Percentiles rank a stretch among this genome's conserved stretches.
Conservation (phyloP, 306 rosid species). For the Medicago arabica region DNA sequence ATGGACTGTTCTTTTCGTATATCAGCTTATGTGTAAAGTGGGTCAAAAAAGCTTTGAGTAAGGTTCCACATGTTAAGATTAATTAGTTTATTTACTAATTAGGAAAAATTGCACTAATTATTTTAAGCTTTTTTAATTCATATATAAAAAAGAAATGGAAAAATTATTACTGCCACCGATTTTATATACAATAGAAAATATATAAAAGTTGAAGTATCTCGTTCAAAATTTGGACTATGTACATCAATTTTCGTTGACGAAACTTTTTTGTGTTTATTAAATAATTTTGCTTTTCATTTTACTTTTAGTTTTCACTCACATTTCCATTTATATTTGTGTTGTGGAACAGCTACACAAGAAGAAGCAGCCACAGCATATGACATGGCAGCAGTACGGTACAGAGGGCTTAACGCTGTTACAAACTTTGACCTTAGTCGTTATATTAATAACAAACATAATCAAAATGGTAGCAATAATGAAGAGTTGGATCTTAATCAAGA, state of each 20-base stretch:
- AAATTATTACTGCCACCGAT: no score
- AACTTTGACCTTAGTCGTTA: slow-evolving; percentile 91
- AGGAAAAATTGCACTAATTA: no score
- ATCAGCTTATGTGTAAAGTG: not conserved
- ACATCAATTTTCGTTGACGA: no score
- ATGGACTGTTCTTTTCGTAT: not conserved
- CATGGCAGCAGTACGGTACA: slow-evolving; percentile 83
- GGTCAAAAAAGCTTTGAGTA: no score
- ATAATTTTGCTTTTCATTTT: not conserved
- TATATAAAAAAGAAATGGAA: no score
- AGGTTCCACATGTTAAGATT: not conserved
- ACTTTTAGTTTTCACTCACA: slow-evolving; percentile 3
- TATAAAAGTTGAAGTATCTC: no score
- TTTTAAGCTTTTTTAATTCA: no score
- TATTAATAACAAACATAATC: slow-evolving; percentile 16
- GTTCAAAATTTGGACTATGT: no score
- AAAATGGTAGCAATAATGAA: slow-evolving; percentile 23
- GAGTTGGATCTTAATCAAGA: slow-evolving; percentile 39
- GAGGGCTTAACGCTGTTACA: slow-evolving; percentile 93
- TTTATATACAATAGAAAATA: no score
- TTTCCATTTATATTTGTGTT: not conserved
- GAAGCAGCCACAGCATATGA: slow-evolving; percentile 96
- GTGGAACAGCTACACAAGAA: slow-evolving; percentile 83
- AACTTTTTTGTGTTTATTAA: no score
- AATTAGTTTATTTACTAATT: no score